Percentiles rank a stretch among this genome's conserved stretches.
phyloP scores from a whole-genome alignment of 73 alveolate species.

The Symbiodinium pilosum region DNA sequence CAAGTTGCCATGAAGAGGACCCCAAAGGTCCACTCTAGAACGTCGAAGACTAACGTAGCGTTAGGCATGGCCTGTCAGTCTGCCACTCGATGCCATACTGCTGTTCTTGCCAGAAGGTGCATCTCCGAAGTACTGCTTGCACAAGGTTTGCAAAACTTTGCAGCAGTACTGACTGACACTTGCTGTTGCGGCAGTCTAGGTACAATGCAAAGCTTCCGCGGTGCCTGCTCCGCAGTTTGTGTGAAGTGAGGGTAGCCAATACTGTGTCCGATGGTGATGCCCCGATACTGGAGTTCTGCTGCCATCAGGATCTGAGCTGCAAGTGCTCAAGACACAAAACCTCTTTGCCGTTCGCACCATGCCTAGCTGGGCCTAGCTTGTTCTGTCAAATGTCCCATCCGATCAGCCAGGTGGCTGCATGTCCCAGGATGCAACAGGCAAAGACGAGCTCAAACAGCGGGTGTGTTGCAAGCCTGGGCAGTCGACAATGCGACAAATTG shows the following conservation, averaged over 20 bases:
- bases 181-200: too few species aligned
- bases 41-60: not conserved
- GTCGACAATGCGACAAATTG: too few species aligned
- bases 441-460: constrained; percentile 1
- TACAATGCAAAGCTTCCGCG: too few species aligned
- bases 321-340: too few species aligned
- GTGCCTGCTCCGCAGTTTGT: constrained; percentile 28
- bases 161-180: too few species aligned
- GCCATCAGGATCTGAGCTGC: constrained; percentile 52
- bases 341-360: too few species aligned
- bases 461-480: not conserved
- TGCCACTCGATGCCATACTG: too few species aligned
- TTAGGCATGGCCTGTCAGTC: constrained; percentile 37
- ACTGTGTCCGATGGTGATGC: constrained; percentile 15
- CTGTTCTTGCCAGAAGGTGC: too few species aligned
- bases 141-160: too few species aligned
- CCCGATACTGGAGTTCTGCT: constrained; percentile 65
- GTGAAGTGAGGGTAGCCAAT: constrained; percentile 25
- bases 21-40: constrained; percentile 66
- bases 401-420: not conserved
- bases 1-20: constrained; percentile 45
- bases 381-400: too few species aligned
- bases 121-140: too few species aligned
- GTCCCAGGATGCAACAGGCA: not conserved
- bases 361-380: too few species aligned